Conservation (phyloP, 148 eudicot genomes). For the Rhododendron kiyosumense region DNA sequence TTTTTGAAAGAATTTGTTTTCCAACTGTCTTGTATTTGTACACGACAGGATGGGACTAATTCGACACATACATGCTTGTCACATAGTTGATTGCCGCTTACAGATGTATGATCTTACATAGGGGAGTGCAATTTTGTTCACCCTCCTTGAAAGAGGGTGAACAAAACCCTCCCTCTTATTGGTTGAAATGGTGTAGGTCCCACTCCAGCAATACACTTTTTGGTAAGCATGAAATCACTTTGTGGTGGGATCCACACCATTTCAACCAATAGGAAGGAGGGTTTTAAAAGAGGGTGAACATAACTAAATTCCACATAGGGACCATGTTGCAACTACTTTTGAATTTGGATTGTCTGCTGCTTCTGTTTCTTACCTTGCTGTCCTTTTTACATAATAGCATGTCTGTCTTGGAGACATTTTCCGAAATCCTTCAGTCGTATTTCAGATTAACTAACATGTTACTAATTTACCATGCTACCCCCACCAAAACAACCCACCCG, state of each 20-base stretch:
- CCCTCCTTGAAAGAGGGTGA: too few species aligned
- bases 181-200: too few species aligned
- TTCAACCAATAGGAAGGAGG: too few species aligned
- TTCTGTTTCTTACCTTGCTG: background rate
- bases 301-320: background rate
- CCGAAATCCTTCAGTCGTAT: background rate
- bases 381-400: background rate
- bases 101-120: background rate
- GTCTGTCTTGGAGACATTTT: background rate
- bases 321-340: background rate
- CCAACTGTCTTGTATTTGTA: background rate
- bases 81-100: background rate
- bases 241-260: too few species aligned
- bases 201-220: too few species aligned
- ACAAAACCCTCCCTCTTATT: too few species aligned
- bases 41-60: background rate
- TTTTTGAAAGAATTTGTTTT: background rate
- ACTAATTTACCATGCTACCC: background rate
- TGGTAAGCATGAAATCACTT: too few species aligned
- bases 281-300: too few species aligned
- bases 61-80: background rate
- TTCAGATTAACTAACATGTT: background rate
- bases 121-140: background rate
- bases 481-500: background rate
- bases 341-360: conserved; percentile 1